Evolutionary conservation across 192 early-diverging fungal species (phyloP).

Genomic region (Phlyctochytrium arcticum): DNA sequence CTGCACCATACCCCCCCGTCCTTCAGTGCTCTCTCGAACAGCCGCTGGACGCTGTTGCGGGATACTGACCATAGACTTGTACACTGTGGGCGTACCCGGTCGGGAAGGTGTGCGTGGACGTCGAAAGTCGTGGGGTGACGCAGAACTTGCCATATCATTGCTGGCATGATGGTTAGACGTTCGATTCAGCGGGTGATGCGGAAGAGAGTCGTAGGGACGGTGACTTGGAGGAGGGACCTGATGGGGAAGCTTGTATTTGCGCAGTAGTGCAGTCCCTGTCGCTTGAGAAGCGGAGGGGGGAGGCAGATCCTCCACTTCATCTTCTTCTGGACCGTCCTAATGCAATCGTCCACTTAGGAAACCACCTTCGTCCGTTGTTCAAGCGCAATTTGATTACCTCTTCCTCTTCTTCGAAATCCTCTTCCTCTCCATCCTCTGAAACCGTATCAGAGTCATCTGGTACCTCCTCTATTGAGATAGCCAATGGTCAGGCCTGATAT

Average conservation of each 20-base stretch:
- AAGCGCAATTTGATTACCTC: too few relatives aligned
- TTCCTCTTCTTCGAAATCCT: conserved; percentile 43
- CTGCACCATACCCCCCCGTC: background rate
- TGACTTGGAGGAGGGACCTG: background rate
- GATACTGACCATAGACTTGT: background rate
- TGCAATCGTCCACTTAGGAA: background rate
- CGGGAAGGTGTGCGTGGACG: conserved; percentile 6
- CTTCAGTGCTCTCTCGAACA: background rate
- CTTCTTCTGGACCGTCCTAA: background rate
- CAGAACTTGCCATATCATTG: too few relatives aligned
- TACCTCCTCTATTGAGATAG: conserved; percentile 21
- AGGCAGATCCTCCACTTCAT: conserved; percentile 23
- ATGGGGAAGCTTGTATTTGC: background rate
- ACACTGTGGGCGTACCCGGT: background rate
- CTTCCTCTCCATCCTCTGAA: conserved; percentile 45
- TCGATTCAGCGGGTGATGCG: background rate
- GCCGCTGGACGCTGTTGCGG: background rate
- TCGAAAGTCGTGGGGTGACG: background rate
- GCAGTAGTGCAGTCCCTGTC: background rate
- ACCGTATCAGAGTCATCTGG: conserved; percentile 24
- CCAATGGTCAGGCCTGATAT: background rate
- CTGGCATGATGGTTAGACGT: background rate
- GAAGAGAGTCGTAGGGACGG: background rate
- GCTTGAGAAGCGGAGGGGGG: background rate
- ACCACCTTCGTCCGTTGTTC: too few relatives aligned